These are phyloP conservation scores for Cochliopodium minus DNA, from an alignment of 208 protist species.

Conservation along the genomic window DNA sequence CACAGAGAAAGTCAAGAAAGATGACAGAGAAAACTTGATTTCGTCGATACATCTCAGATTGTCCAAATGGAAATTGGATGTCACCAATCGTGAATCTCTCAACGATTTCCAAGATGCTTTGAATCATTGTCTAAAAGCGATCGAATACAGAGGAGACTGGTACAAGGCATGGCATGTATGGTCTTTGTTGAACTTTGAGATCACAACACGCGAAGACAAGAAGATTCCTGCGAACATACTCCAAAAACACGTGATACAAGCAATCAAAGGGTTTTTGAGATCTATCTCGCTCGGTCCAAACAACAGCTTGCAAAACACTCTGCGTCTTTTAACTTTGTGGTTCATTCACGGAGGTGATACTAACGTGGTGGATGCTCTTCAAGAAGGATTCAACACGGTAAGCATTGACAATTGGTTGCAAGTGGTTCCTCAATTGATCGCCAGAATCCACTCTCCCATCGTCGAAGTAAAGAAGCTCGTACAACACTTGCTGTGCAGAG, in stretches of 20 bases:
- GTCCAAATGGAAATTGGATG: not conserved
- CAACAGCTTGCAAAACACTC: slow-evolving; percentile 74
- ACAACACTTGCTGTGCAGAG: slow-evolving; percentile 64
- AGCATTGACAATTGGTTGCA: slow-evolving; percentile 92
- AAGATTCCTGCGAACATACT: slow-evolving; percentile 8
- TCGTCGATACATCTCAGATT: not conserved
- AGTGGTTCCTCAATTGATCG: slow-evolving; percentile 98
- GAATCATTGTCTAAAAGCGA: slow-evolving; percentile 46
- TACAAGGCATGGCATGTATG: slow-evolving; percentile 92
- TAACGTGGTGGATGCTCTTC: slow-evolving; percentile 40
- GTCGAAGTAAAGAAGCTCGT: slow-evolving; percentile 64
- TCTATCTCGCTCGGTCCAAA: slow-evolving; percentile 57
- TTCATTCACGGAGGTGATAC: slow-evolving; percentile 68
- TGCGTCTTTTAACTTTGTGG: slow-evolving; percentile 94
- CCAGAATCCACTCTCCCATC: slow-evolving; percentile 76
- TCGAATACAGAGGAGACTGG: slow-evolving; percentile 59
- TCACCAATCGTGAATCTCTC: not conserved
- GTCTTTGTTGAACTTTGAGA: slow-evolving; percentile 81
- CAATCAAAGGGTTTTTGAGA: slow-evolving; percentile 81
- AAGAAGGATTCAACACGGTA: slow-evolving; percentile 64
- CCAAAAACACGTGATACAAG: slow-evolving; percentile 28
- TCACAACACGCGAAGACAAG: not conserved
- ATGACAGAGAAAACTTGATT: too few species aligned
- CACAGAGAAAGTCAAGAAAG: too few species aligned
- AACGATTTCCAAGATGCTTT: not conserved